Evolutionary conservation across 208 protist genomes (phyloP).

Genomic region (Trypanosoma brucei): DNA sequence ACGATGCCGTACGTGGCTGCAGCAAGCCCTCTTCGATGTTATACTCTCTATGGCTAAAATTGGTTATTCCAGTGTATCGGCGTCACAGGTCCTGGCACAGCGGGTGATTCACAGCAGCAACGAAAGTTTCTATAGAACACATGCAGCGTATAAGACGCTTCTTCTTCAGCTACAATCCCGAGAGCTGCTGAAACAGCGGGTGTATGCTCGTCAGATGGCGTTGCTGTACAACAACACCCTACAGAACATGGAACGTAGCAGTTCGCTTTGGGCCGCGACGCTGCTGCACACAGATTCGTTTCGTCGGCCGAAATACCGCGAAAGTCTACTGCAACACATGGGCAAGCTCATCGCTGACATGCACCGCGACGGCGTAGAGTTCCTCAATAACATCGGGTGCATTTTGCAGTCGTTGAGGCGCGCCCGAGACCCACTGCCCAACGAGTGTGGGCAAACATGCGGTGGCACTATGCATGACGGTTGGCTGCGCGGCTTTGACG

Average conservation of each 20-base stretch:
- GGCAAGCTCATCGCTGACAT: constrained; percentile 28
- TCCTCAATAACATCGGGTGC: constrained; percentile 43
- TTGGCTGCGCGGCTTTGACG: constrained; percentile 69
- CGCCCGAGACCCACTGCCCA: constrained; percentile 27
- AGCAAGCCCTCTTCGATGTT: constrained; percentile 39
- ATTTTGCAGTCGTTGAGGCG: constrained; percentile 49
- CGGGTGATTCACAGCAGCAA: constrained; percentile 72
- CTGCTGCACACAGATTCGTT: constrained; percentile 55
- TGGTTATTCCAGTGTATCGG: constrained; percentile 64
- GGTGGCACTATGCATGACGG: constrained; percentile 58
- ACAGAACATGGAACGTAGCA: constrained; percentile 41
- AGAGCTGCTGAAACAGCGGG: constrained; percentile 62
- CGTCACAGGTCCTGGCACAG: constrained; percentile 77
- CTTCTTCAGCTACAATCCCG: constrained; percentile 55
- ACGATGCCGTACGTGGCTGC: constrained; percentile 34
- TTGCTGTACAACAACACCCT: constrained; percentile 43
- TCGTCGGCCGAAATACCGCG: constrained; percentile 40
- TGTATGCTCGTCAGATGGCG: constrained; percentile 40
- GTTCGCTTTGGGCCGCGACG: constrained; percentile 40
- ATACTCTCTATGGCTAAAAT: constrained; percentile 65
- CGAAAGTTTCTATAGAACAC: constrained; percentile 52
- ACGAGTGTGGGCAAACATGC: constrained; percentile 27
- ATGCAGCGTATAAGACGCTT: constrained; percentile 44
- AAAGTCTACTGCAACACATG: constrained; percentile 34
- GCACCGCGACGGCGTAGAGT: constrained; percentile 41